Evolutionary conservation across 306 rosid species (phyloP).

Genomic region (Lotus japonicus): DNA sequence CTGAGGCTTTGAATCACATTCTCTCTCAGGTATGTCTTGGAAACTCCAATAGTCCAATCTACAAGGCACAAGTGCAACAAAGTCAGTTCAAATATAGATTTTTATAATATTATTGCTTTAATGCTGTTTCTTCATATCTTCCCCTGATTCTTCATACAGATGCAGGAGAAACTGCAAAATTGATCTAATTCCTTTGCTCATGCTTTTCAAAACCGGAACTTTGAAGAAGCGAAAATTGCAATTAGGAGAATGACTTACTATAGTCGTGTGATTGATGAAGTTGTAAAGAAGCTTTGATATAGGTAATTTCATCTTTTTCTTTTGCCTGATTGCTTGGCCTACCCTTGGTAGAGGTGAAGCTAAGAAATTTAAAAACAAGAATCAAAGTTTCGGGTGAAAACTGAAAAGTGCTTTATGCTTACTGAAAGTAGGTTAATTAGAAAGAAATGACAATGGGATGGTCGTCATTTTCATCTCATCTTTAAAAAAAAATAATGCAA

Average conservation of each 20-base stretch:
- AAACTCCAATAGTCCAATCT: constrained; percentile 11
- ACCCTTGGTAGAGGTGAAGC: not conserved
- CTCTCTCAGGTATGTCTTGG: constrained; percentile 49
- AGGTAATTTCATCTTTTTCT: constrained; percentile 28
- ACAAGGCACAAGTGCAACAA: constrained; percentile 8
- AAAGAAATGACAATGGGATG: not conserved
- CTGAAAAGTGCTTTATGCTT: not conserved
- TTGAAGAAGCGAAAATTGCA: constrained; percentile 55
- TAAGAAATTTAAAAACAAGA: not conserved
- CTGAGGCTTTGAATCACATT: constrained; percentile 55
- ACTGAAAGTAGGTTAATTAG: not conserved
- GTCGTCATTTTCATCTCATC: not conserved
- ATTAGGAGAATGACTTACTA: constrained; percentile 81
- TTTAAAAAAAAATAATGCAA: too few species aligned
- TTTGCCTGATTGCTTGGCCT: not conserved
- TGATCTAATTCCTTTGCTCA: constrained; percentile 55
- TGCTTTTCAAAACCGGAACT: constrained; percentile 47
- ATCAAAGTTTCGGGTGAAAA: not conserved
- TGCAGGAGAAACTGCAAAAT: constrained; percentile 64
- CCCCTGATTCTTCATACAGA: constrained; percentile 42
- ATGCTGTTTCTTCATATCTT: not conserved
- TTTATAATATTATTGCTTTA: constrained; percentile 10
- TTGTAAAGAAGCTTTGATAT: constrained; percentile 53
- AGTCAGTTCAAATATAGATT: not conserved
- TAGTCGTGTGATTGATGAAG: constrained; percentile 70